Evolutionary conservation across 108 stramenopile genomes (phyloP), one percentile per base, ranked within the genome.

Genomic region (Fistulifera pelliculosa): DNA sequence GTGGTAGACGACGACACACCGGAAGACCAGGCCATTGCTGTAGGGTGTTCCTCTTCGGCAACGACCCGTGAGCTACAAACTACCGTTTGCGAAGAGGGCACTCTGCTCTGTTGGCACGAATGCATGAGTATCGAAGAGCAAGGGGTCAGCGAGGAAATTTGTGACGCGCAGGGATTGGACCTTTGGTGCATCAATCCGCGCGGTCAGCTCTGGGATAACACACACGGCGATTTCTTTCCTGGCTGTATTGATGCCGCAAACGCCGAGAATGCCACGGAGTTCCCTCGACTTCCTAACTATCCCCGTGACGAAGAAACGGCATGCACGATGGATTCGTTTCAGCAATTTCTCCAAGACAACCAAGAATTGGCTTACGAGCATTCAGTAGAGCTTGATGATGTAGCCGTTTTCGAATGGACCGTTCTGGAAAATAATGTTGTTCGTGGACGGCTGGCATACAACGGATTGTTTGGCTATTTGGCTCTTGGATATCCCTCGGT

Each of bases 91-190:
- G 71, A 78, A 22, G 69, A 71, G 31, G 67, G 72, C 42, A 47
- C 71, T 53, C 19, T 75, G 31, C 80, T 68, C 51, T 93, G 91
- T 65, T 93, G 91, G 91, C 79, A 77, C 41, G 63, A 70, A n/a
- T 93, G 91, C 70, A 73, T 79, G 76, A 27, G 59, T 39, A 54
- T 80, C 11, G 45, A 59, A 15, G 81, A 83, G 2, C 60, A 56
- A 25, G 53, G 56, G 3, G 70, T 80, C 51, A 70, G 25, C 47
- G 57, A 61, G 13, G 70, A 75, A 8, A 66, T 68, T 13, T 93
- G 91, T 45, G 55, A 31, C 13, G 72, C 61, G 13, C 68, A 74
- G 38, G 71, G 61, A 23, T 58, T 80, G 22, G 57, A 60, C 31
- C 41, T 92, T 43, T 49, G 62, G 45, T 93, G 90, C 60, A 66